A percentile compares a stretch with the other conserved stretches of the same genome.
phyloP scores from a whole-genome alignment of 2,329 filamentous ascomycete species.

The Fusarium sp. region DNA sequence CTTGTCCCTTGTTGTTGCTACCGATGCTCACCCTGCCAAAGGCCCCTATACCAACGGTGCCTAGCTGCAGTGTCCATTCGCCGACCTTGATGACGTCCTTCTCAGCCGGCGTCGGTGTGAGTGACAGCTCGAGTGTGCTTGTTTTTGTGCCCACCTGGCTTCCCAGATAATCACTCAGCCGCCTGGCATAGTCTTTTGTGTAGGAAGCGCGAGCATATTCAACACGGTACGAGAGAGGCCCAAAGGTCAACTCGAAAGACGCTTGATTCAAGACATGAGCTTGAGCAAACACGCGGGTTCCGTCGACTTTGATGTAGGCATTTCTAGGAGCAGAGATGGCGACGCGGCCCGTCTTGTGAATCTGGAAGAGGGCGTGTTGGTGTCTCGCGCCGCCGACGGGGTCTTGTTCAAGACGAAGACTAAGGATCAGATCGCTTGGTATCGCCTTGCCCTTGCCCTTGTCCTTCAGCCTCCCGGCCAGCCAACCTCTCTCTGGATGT shows the following conservation, averaged over 20 bases:
- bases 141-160: too few species aligned
- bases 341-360: accelerated
- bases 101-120: too few species aligned
- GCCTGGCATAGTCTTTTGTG: too few species aligned
- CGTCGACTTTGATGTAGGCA: accelerated
- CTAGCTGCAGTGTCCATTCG: too few species aligned
- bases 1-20: too few species aligned
- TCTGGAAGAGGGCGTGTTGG: background rate
- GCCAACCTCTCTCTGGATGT: background rate
- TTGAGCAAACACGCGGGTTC: accelerated
- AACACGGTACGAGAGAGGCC: background rate
- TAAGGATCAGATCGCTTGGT: background rate
- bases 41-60: too few species aligned
- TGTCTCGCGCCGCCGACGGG: background rate
- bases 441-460: too few species aligned
- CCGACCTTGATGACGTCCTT: too few species aligned
- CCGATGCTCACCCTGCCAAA: too few species aligned
- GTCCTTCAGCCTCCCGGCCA: accelerated
- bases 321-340: background rate
- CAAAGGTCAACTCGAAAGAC: accelerated
- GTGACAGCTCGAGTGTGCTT: too few species aligned
- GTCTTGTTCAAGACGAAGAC: accelerated
- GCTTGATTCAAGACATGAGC: background rate
- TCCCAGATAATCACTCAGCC: too few species aligned
- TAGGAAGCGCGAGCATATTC: too few species aligned